Base-by-base conservation (phyloP, 768 basidiomycete genomes). In the Collybia mongolica region DNA sequence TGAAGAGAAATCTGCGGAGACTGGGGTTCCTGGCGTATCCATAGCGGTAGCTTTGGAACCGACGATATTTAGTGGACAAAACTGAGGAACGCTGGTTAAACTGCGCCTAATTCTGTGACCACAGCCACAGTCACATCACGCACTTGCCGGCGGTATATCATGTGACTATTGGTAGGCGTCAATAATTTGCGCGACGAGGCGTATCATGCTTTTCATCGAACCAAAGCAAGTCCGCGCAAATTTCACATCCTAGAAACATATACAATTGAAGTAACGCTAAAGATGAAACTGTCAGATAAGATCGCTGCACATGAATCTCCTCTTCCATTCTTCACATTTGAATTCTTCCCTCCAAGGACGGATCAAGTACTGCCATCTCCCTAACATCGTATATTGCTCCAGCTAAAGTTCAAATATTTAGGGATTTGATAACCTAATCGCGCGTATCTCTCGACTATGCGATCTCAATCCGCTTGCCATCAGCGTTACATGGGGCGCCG, bases 401-500 rank as follows among this genome's bases (percentile, higher is more conserved):
- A 26, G 38, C 39, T 37, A 37, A 48, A 49, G 42, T 38, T 55
- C 23, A 39, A 18, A 14, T 41, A 20, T 54, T 32, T 67, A 95
- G 84, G 96, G 96, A 44, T 90, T 97, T 60, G 84, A 90, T 61
- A 99, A 99, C 65, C 77, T 99, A 19, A 73, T 93, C 53, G 75
- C 90, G 44, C 90, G 97, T 39, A 91, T 98, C 56, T 81, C 86
- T 23, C 82, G 97, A 43, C 75, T 98, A 50, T 75, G 86, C n/a
- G 60, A 72, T 5, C 74, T 98, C 12, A 71, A 83, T 29, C 93
- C 94, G 5, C 74, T 94, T 5, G 94, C 90, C 19, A 79, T 98
- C 51, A 94, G 87, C 60, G 80, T 98, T 18, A 98, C 97, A 60
- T 98, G 97, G 97, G 97, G 97, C 39, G 96, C 97, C 0, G 96